Base-by-base conservation (phyloP, 306 rosid genomes). In the Sicyos edulis region DNA sequence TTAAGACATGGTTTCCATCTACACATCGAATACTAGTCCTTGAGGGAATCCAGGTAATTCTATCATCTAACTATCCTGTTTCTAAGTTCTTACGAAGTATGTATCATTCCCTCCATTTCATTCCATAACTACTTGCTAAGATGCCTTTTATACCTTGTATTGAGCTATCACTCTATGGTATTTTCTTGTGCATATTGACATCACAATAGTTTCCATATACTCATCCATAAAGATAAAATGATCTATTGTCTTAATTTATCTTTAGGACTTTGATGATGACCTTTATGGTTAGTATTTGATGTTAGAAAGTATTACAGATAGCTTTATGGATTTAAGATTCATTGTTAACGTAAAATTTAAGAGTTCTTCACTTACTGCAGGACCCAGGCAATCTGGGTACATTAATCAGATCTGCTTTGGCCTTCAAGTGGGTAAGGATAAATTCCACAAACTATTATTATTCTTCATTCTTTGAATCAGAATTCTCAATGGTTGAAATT, bases 351-450 rank as follows among this genome's bases (percentile, higher is more conserved):
- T 19, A 52, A 52, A 20, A 20, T 58, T 42, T 42, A 15, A 37
- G 47, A 52, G 32, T 49, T 59, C 13, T 71, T 54, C 72, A 17
- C 70, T 80, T 68, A 40, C 76, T 85, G 91, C 89, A 90, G 98
- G 98, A 93, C 79, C 96, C 90, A 16, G 96, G 96, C 57, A 93
- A 90, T 81, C 96, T 93, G 16, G 98, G 96, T 62, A 84, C 98
- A 1, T 81, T 90, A 75, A 86, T 93, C 80, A 84, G 98, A 79
- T 85, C 97, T 49, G 97, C 97, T 29, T 78, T 86, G 78, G 92
- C 98, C 78, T 93, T 93, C 76, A 82, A 82, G 83, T 93, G 96
- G 98, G 96, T 90, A 80, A 85, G 91, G 76, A 67, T 51, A 71
- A 52, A 54, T 58, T 77, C 20, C 62, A 40, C 21, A 20, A 6